Evolutionary conservation across 2,329 filamentous ascomycete genomes (phyloP), one percentile per base, ranked within the genome.

Genomic region (Curvularia verruculosa): DNA sequence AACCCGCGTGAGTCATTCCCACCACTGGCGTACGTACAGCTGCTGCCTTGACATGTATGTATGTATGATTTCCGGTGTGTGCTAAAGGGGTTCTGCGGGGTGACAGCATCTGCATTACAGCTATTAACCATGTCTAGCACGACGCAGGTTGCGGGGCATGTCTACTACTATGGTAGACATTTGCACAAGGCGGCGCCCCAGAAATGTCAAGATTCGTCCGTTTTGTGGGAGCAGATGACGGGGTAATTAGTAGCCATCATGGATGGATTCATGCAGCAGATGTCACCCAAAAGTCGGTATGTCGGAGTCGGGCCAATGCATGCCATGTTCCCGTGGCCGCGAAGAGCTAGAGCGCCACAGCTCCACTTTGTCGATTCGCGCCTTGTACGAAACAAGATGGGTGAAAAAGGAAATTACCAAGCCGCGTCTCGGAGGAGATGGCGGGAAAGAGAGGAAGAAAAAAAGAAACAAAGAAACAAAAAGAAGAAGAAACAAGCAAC

Each of bases 341-440:
- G 13, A 21, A 24, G 23, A 21, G 21, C 40, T n/a, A 15, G 7
- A n/a, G 10, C 23, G 40, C 40, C 5, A 43, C 40, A 6, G 52
- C 59, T 53, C 59, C 59, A 56, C 59, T 24, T 12, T 29, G 23
- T 51, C 52, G 43, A 50, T 40, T 47, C 46, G 41, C 29, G 36
- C 19, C 46, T 43, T 45, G 23, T 26, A 24, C 12, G 26, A 43
- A 41, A 51, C 46, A 34, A 40, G 49, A 51, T 45, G 24, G 31
- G 45, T 26, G 34, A 50, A 41, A n/a, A 47, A 51, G 34, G 34
- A 8, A n/a, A 47, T 34, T 49, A 34, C 24, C 13, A 44, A 49
- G 45, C 52, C 47, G 28, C 28, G 40, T 45, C n/a, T n/a, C 37
- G 34, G 36, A 54, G n/a, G 29, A 54, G 3, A 28, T 43, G 51